Percentiles rank a stretch among this genome's conserved stretches.
Evolutionary conservation across 2,329 filamentous ascomycete species (phyloP).

Genomic region (Pseudophaeomoniella oleicola): DNA sequence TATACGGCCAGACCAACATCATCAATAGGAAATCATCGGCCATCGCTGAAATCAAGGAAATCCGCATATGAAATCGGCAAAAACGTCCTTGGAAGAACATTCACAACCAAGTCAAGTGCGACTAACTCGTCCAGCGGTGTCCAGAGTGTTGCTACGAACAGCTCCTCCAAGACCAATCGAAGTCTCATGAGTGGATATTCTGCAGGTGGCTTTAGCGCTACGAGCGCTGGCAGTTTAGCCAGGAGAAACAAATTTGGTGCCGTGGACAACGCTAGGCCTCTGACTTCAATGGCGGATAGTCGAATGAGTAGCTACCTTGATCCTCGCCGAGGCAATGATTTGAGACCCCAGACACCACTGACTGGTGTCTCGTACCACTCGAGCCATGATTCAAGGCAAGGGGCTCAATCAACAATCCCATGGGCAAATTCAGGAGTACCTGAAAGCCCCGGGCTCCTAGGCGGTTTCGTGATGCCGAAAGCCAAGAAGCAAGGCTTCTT

Average conservation of each 20-base stretch:
- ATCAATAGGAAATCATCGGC: constrained; percentile 24
- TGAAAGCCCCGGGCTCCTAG: constrained; percentile 47
- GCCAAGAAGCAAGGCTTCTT: constrained; percentile 80
- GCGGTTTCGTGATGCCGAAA: constrained; percentile 62
- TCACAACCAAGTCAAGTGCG: constrained; percentile 74
- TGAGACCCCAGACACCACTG: constrained; percentile 39
- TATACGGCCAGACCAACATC: constrained; percentile 25
- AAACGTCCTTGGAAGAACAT: constrained; percentile 58
- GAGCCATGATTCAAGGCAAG: constrained; percentile 54
- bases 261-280: constrained; percentile 24
- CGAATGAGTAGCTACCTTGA: constrained; percentile 10
- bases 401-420: constrained; percentile 50
- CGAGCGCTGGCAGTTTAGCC: constrained; percentile 85
- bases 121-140: constrained; percentile 64
- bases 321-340: constrained; percentile 21
- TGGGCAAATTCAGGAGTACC: constrained; percentile 28
- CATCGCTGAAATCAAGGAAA: constrained; percentile 23
- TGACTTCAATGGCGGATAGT: constrained; percentile 19
- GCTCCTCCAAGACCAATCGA: constrained; percentile 59
- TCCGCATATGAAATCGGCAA: constrained; percentile 61
- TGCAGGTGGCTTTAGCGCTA: constrained; percentile 81
- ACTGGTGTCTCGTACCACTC: constrained; percentile 83
- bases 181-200: constrained; percentile 92
- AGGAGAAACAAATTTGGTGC: constrained; percentile 44
- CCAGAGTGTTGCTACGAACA: constrained; percentile 51